phyloP scores from a whole-genome alignment of 768 basidiomycete genomes.

The Candolleomyces eurysporus region DNA sequence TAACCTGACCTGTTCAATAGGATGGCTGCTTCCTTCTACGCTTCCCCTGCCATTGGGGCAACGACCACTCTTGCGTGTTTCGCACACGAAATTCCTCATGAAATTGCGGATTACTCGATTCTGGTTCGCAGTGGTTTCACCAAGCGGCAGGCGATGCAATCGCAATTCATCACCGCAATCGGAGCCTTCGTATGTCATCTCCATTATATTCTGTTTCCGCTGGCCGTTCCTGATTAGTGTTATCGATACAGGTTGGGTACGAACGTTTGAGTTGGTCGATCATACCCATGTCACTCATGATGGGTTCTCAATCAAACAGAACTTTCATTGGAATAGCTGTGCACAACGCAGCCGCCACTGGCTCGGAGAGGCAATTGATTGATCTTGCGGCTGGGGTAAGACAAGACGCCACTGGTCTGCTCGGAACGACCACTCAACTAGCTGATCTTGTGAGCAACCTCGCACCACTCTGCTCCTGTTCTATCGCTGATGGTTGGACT shows the following conservation, averaged over 20 bases:
- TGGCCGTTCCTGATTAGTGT: conserved; percentile 1
- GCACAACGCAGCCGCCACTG: conserved; percentile 67
- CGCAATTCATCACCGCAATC: conserved; percentile 87
- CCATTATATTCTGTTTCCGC: conserved; percentile 13
- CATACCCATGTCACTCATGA: conserved; percentile 11
- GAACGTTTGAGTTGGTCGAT: conserved; percentile 21
- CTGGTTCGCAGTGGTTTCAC: conserved; percentile 87
- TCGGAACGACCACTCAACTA: conserved; percentile 78
- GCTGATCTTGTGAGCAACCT: conserved; percentile 71
- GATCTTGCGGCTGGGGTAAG: conserved; percentile 78
- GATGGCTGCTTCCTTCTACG: conserved; percentile 96
- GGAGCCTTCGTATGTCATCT: conserved; percentile 79
- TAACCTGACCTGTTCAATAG: conserved; percentile 32
- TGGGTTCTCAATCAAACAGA: conserved; percentile 36
- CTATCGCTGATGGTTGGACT: neutral
- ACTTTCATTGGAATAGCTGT: conserved; percentile 89
- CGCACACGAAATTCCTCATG: conserved; percentile 93
- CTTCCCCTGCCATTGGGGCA: conserved; percentile 89
- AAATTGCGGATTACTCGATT: conserved; percentile 98
- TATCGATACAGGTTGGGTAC: conserved; percentile 37
- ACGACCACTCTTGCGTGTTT: conserved; percentile 95
- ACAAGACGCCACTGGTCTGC: conserved; percentile 70
- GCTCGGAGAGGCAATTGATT: conserved; percentile 33
- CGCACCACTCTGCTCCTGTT: neutral
- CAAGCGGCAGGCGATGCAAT: conserved; percentile 90